Conservation (phyloP, 2,329 filamentous ascomycete genomes). For the Sclerotinia sclerotiorum region DNA sequence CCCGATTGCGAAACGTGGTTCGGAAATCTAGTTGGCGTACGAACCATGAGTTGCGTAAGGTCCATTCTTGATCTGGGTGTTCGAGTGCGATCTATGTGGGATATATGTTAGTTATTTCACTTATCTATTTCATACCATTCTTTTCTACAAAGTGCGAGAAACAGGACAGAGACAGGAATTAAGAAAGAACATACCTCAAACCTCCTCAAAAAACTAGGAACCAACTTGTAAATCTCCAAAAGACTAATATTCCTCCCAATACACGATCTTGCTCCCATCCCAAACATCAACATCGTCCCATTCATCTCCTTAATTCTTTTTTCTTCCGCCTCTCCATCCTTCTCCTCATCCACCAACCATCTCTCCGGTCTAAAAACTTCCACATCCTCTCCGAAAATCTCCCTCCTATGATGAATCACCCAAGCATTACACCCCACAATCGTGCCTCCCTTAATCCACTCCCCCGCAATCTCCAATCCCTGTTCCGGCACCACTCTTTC, state of each 20-base stretch:
- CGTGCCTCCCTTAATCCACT: constrained; percentile 65
- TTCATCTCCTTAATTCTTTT: constrained; percentile 65
- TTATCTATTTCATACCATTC: background rate
- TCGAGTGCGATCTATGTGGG: constrained; percentile 52
- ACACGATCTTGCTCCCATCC: constrained; percentile 68
- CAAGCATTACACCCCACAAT: constrained; percentile 74
- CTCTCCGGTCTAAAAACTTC: constrained; percentile 68
- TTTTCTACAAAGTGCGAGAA: background rate
- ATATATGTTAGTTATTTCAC: background rate
- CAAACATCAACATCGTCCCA: constrained; percentile 70
- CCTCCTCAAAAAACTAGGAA: constrained; percentile 59
- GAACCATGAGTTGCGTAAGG: constrained; percentile 61
- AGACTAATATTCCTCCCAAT: constrained; percentile 67
- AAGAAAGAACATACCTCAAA: constrained; percentile 55
- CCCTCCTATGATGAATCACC: constrained; percentile 67
- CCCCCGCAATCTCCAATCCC: constrained; percentile 62
- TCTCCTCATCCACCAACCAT: constrained; percentile 53
- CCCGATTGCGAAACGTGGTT: constrained; percentile 35
- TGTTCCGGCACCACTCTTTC: constrained; percentile 69
- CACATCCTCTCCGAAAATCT: constrained; percentile 67
- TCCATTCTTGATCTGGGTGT: constrained; percentile 57
- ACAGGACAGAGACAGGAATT: too few species aligned
- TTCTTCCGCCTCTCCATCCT: constrained; percentile 46
- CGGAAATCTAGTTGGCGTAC: constrained; percentile 59
- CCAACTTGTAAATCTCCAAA: constrained; percentile 63